A percentile compares a stretch with the other conserved stretches of the same genome.
phyloP scores from a whole-genome alignment of 2,329 filamentous ascomycete species.

The Colletotrichum simmondsii region DNA sequence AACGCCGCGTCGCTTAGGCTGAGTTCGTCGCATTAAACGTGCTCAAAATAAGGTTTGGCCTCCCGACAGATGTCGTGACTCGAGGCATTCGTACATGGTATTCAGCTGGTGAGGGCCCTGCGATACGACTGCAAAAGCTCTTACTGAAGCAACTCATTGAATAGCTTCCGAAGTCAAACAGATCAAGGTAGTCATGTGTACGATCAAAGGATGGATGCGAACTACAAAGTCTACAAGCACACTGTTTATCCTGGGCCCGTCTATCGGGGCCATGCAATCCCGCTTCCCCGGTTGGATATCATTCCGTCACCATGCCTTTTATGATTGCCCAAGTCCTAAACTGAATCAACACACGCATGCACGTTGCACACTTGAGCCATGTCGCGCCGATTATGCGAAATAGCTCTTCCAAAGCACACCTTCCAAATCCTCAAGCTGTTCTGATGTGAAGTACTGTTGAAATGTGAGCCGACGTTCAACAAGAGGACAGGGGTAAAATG shows the following conservation, averaged over 20 bases:
- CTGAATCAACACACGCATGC: not conserved
- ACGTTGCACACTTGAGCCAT: not conserved
- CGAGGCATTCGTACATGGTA: not conserved
- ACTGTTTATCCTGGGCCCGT: constrained; percentile 21
- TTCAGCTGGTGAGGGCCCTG: not conserved
- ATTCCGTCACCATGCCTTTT: constrained; percentile 8
- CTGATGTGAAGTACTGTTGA: constrained; percentile 80
- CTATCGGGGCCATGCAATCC: constrained; percentile 15
- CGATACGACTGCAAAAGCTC: too few species aligned
- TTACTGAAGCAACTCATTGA: too few species aligned
- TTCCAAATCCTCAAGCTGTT: constrained; percentile 94
- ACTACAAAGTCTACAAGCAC: not conserved
- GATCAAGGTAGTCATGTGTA: not conserved
- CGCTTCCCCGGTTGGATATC: constrained; percentile 16
- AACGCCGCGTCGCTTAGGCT: not conserved
- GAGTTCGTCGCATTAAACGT: not conserved
- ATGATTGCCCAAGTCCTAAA: constrained; percentile 6
- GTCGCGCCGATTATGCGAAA: constrained; percentile 74
- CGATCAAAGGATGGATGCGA: not conserved
- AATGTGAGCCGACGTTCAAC: constrained; percentile 35
- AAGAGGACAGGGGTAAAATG: not conserved
- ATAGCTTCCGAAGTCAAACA: too few species aligned
- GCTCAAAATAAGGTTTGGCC: not conserved
- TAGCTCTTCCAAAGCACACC: constrained; percentile 99
- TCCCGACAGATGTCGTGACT: not conserved